phyloP scores from a whole-genome alignment of 2,329 filamentous ascomycete species.

The Cytospora paraplurivora region DNA sequence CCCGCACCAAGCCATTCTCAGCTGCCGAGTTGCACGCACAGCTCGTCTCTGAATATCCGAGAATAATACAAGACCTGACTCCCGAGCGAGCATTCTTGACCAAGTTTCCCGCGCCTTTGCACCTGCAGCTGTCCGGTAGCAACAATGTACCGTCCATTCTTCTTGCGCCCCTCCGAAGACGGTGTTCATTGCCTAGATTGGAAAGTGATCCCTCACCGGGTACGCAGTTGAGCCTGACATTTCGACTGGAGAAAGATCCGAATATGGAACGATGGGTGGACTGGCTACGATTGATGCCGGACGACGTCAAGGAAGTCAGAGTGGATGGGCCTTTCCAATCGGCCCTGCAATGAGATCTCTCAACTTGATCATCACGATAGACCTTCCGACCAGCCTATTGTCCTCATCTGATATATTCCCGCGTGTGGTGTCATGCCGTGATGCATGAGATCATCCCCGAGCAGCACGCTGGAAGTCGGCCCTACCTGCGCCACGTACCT shows the following conservation, averaged over 20 bases:
- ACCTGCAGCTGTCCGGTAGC: constrained; percentile 58
- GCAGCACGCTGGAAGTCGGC: background rate
- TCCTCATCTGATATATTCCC: background rate
- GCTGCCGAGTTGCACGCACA: constrained; percentile 56
- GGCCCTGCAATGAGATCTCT: background rate
- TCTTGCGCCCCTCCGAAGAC: constrained; percentile 50
- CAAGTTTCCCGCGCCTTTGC: constrained; percentile 56
- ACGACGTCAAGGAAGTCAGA: constrained; percentile 57
- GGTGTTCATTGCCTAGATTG: constrained; percentile 38
- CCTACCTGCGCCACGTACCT: background rate
- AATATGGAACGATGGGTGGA: constrained; percentile 58
- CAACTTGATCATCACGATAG: background rate
- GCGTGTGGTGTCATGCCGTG: background rate
- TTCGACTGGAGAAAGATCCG: constrained; percentile 54
- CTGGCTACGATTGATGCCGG: constrained; percentile 61
- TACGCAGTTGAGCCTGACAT: constrained; percentile 52
- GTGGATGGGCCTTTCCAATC: constrained; percentile 50
- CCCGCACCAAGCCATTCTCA: constrained; percentile 43
- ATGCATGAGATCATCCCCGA: background rate
- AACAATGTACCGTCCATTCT: constrained; percentile 58
- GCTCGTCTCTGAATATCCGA: constrained; percentile 54
- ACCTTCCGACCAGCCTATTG: background rate
- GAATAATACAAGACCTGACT: constrained; percentile 52
- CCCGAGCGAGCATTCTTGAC: constrained; percentile 50
- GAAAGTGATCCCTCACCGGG: constrained; percentile 31